Evolutionary conservation across 768 basidiomycete species (phyloP).

Genomic region (Naematelia encephala): DNA sequence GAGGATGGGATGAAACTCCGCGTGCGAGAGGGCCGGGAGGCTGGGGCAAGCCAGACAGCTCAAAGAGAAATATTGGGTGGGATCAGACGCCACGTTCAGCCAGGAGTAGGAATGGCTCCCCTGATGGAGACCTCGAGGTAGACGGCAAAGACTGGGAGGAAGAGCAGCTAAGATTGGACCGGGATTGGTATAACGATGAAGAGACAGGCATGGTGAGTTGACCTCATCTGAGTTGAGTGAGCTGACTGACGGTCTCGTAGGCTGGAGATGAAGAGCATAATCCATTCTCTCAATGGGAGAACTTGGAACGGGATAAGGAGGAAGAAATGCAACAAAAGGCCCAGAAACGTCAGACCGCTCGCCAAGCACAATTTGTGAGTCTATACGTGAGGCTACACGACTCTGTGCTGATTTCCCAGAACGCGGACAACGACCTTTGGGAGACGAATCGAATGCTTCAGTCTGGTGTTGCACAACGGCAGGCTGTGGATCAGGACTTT

Average conservation of each 20-base stretch:
- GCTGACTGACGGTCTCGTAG: constrained; percentile 15
- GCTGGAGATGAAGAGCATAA: constrained; percentile 85
- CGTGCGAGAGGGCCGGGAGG: constrained; percentile 63
- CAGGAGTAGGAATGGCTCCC: constrained; percentile 18
- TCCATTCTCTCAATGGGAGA: constrained; percentile 89
- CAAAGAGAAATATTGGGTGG: constrained; percentile 31
- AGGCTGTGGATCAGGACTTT: constrained; percentile 84
- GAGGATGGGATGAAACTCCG: constrained; percentile 93
- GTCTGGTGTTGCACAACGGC: constrained; percentile 87
- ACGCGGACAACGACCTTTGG: constrained; percentile 98
- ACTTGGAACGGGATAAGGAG: constrained; percentile 56
- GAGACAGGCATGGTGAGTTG: constrained; percentile 68
- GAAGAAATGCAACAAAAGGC: constrained; percentile 48
- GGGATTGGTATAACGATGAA: constrained; percentile 96
- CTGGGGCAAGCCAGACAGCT: constrained; percentile 60
- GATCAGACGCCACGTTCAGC: constrained; percentile 45
- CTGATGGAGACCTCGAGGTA: constrained; percentile 50
- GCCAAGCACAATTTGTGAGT: constrained; percentile 92
- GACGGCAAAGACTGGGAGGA: constrained; percentile 95
- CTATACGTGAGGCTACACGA: background rate
- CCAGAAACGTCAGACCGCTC: constrained; percentile 77
- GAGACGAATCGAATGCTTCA: constrained; percentile 97
- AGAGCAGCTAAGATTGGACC: constrained; percentile 83
- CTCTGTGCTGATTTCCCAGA: constrained; percentile 56
- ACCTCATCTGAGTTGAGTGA: background rate